Base-by-base conservation (phyloP, 2,329 filamentous ascomycete species). In the Penicillium sp. region DNA sequence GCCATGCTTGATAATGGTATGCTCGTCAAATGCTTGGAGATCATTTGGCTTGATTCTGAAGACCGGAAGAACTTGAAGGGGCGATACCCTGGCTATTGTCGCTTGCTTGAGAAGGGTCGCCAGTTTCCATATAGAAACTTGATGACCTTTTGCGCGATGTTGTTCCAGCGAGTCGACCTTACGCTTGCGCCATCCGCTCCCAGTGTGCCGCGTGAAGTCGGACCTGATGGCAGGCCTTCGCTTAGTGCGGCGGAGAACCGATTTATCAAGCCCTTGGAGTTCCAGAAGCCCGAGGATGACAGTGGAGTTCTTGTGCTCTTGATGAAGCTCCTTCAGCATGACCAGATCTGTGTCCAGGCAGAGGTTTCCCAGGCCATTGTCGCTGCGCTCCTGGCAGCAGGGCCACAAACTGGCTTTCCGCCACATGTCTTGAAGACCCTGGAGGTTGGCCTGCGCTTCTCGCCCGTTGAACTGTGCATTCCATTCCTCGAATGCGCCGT, bases 281-380 rank as follows among this genome's bases (percentile, higher is more conserved):
- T 35, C 13, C 44, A 47, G n/a, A 56, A 44, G 19, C 19, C 24
- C 4, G 12, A 44, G 1, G 78, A 77, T 10, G 64, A 65, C 28
- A 72, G 73, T n/a, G 70, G 69, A 15, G 74, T 77, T 38, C 63
- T 80, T 37, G 56, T 74, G 13, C 44, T 80, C 56, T 73, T 89
- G 26, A 86, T 88, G 70, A 91, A 90, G 72, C 80, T 93, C 28
- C 80, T 93, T 30, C 79, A 81, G 22, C 81, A 90, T 53, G 84
- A 89, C 64, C 85, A 89, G 19, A 53, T 66, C 4, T 44, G 54
- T 70, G 88, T 87, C 58, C 74, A 76, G 0, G 65, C 72, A 1
- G 79, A 80, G 2, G 86, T 85, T 17, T n/a, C 24, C 1, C 80
- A 84, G 54, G 78, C 76, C 13, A 89, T 93, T 56, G 73, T 93